Base-by-base conservation (phyloP, 345 rosid genomes). In the Gossypium longicalyx region DNA sequence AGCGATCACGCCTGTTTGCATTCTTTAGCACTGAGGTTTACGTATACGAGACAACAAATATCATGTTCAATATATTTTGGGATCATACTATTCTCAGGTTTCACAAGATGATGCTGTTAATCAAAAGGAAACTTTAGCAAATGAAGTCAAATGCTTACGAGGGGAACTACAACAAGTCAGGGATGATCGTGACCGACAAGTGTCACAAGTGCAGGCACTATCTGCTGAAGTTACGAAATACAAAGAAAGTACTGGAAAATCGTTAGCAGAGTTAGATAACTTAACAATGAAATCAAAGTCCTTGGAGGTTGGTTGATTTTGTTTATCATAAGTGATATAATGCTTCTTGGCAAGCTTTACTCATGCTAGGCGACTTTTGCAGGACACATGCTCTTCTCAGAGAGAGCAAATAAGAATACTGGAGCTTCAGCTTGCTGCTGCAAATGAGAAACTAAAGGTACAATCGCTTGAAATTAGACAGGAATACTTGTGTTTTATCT, bases 381-480 rank as follows among this genome's bases (percentile, higher is more conserved):
- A 95, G 99, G 94, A 91, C 68, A 91, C 90, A 44, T 92, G 99
- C 77, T 85, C 89, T 49, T 85, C 89, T 61, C 98, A 92, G 78
- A 87, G 84, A 70, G 91, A 91, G 80, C 96, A 87, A 17, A 86
- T 95, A 80, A 65, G 77, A 22, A 66, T 84, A 44, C 64, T 93
- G 76, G 91, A 93, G 81, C 85, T 82, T 67, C 87, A 90, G 65
- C 78, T 95, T 67, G 74, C 77, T 67, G 80, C 91, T 73, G 93
- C 98, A 51, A 91, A 88, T 62, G 97, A 93, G 78, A 91, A 90
- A 83, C 78, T 87, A 12, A 89, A 91, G 97, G 99, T 95, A 84
- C n/a, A 9, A 44, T 27, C 27, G 53, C 53, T 56, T 16, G 17
- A 67, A 67, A 47, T 67, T 67, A 23, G 56, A 48, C 12, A 47